A percentile compares a stretch with the other conserved stretches of the same genome.
These are phyloP conservation scores for Pezicula rhizophila DNA, from an alignment of 2,329 filamentous ascomycete species.

Conservation along the genomic window DNA sequence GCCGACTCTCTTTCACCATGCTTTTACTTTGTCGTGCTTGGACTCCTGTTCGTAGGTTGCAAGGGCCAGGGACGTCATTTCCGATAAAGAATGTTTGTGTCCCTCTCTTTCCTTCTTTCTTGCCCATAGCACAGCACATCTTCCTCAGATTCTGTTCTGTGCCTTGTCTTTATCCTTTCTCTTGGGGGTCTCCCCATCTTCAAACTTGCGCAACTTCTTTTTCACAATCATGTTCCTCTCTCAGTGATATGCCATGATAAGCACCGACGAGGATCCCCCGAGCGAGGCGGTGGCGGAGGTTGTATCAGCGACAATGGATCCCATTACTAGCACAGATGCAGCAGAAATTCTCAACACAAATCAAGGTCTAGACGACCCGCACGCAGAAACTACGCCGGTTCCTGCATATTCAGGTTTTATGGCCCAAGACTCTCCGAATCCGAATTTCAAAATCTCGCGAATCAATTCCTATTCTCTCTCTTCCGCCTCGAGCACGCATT, in stretches of 20 bases:
- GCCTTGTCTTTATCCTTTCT: neutral
- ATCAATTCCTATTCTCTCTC: slow-evolving; percentile 32
- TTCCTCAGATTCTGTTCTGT: neutral
- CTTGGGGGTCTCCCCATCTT: neutral
- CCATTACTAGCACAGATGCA: neutral
- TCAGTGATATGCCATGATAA: neutral
- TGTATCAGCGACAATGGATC: neutral
- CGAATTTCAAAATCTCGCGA: slow-evolving; percentile 7
- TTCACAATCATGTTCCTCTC: neutral
- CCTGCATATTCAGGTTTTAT: slow-evolving; percentile 2
- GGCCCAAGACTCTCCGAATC: neutral
- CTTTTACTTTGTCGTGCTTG: too few relatives aligned
- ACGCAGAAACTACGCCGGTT: neutral
- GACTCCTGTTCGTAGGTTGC: too few relatives aligned
- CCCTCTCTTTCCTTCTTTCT: neutral
- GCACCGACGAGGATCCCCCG: neutral
- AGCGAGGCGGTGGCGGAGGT: neutral
- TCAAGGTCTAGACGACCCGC: neutral
- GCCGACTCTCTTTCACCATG: too few relatives aligned
- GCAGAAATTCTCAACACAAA: neutral
- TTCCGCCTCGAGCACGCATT: slow-evolving; percentile 35
- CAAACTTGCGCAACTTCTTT: neutral
- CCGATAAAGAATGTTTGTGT: slow-evolving; percentile 5
- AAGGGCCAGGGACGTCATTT: slow-evolving; percentile 6
- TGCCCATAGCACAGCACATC: neutral